phyloP scores from a whole-genome alignment of 441 rosid species.

The Sinapis alba region DNA sequence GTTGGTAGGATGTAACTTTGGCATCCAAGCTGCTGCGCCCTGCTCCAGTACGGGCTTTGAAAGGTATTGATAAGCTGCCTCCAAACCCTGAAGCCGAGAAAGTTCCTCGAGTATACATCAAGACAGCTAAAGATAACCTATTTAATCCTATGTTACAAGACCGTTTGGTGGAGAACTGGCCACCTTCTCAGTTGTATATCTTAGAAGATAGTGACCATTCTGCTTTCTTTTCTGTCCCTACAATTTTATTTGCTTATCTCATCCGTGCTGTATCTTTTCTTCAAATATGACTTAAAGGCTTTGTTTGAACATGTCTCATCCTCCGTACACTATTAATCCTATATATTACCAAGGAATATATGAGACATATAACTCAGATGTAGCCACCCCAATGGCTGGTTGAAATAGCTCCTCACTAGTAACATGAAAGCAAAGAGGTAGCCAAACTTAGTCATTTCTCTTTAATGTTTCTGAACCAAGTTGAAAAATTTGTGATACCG shows the following conservation, averaged over 20 bases:
- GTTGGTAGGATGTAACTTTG: slow-evolving; percentile 41
- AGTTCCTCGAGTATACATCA: slow-evolving; percentile 47
- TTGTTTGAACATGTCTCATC: background rate
- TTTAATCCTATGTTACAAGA: slow-evolving; percentile 38
- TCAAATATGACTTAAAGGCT: background rate
- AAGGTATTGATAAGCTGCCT: slow-evolving; percentile 10
- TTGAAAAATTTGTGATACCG: slow-evolving; percentile 3
- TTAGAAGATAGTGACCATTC: slow-evolving; percentile 51
- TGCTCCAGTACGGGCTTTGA: slow-evolving; percentile 39
- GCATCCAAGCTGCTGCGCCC: slow-evolving; percentile 46
- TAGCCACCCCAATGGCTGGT: slow-evolving; percentile 37
- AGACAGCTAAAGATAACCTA: slow-evolving; percentile 39
- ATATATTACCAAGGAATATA: slow-evolving; percentile 35
- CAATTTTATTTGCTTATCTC: slow-evolving; percentile 38
- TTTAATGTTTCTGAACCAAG: slow-evolving; percentile 1
- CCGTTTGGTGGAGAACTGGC: slow-evolving; percentile 46
- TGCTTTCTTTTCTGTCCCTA: slow-evolving; percentile 50
- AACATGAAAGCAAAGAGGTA: slow-evolving; percentile 36
- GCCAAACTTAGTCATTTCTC: slow-evolving; percentile 18
- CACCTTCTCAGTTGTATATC: slow-evolving; percentile 40
- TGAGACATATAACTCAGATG: slow-evolving; percentile 37
- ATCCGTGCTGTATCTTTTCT: slow-evolving; percentile 34
- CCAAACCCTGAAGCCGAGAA: slow-evolving; percentile 39
- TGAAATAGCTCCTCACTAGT: slow-evolving; percentile 39
- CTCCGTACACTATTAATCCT: background rate